Conservation (phyloP, 768 basidiomycete species). For the Tulasnella sp. region DNA sequence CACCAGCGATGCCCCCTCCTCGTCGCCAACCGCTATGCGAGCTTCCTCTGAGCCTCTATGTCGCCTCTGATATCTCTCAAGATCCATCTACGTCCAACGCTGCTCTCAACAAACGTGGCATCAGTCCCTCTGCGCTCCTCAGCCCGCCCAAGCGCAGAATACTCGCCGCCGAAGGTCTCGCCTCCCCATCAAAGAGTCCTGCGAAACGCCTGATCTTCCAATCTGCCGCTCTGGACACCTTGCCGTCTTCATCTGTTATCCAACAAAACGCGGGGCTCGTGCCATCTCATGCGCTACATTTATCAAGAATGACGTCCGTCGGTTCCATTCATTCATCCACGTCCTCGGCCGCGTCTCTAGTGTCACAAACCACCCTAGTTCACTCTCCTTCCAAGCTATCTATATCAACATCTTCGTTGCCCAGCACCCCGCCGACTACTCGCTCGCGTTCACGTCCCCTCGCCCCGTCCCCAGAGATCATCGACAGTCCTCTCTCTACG, state of each 20-base stretch:
- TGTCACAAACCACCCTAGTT: not conserved
- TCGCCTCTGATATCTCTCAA: not conserved
- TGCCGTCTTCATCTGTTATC: not conserved
- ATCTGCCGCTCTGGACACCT: not conserved
- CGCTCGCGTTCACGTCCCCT: constrained; percentile 6
- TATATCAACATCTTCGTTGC: not conserved
- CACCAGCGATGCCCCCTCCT: not conserved
- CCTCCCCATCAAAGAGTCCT: constrained; percentile 12
- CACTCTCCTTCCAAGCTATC: constrained; percentile 6
- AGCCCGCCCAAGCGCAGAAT: constrained; percentile 12
- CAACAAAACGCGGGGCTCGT: not conserved
- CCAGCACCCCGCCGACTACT: not conserved
- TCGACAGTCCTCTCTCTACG: constrained; percentile 2
- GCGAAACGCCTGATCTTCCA: constrained; percentile 7
- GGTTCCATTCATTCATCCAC: not conserved
- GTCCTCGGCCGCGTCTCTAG: not conserved
- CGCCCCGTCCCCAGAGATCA: constrained; percentile 8
- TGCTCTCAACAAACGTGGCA: not conserved
- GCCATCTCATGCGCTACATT: too few relatives aligned
- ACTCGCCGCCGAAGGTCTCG: constrained; percentile 5
- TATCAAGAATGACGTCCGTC: too few relatives aligned
- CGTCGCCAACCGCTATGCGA: constrained; percentile 11
- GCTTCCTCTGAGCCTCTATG: constrained; percentile 3
- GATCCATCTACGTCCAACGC: not conserved
- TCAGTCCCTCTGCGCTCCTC: constrained; percentile 4